Percentiles rank a stretch among this genome's conserved stretches.
Conservation (phyloP, 306 rosid species). For the Oemleria cerasiformis region DNA sequence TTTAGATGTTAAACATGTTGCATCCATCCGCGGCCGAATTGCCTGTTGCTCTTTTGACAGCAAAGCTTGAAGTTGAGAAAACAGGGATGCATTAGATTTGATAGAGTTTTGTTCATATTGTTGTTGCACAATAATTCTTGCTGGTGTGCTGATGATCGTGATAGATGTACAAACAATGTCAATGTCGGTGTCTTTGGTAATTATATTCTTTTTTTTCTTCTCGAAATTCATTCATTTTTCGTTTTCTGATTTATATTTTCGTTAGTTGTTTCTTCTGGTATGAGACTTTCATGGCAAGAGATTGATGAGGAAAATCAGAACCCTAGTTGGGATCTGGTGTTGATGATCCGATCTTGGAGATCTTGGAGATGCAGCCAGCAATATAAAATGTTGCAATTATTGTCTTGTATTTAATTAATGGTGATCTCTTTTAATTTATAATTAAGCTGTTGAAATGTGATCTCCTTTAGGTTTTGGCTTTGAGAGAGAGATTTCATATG, state of each 20-base stretch:
- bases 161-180: constrained; percentile 19
- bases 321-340: neutral
- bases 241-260: neutral
- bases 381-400: neutral
- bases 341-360: neutral
- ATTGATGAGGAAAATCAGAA: neutral
- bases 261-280: neutral
- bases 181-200: constrained; percentile 8
- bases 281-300: neutral
- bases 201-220: neutral
- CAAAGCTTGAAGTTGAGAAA: constrained; percentile 40
- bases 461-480: no score
- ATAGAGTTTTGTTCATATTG: constrained; percentile 21
- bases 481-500: no score
- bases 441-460: neutral
- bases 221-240: neutral
- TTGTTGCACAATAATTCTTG: constrained; percentile 28
- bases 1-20: constrained; percentile 62
- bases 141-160: neutral
- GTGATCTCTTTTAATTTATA: neutral
- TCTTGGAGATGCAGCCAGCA: neutral
- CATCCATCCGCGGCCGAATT: constrained; percentile 32
- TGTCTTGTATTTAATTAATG: neutral
- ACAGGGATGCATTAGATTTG: constrained; percentile 41
- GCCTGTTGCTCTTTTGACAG: constrained; percentile 35